Base-by-base conservation (phyloP, 306 rosid genomes). In the Trifolium dubium region DNA sequence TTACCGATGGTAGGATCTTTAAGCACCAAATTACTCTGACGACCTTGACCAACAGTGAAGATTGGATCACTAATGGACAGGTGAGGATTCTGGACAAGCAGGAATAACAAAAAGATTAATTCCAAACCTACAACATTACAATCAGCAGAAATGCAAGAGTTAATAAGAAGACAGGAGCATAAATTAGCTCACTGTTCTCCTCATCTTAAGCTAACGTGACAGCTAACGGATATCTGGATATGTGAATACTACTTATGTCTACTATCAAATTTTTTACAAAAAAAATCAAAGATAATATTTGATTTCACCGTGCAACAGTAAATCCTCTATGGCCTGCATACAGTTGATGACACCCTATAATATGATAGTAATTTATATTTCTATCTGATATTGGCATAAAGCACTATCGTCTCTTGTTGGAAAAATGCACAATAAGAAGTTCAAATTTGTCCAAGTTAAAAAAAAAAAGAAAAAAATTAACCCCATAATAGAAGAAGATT, bases 41-140 rank as follows among this genome's bases (percentile, higher is more conserved):
- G 88, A 58, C 93, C 83, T 88, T 91, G 96, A 72, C 98, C 98
- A 58, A 91, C 88, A 2, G 92, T 86, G 86, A 89, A 89, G 61
- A 63, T 80, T 68, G 88, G 56, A 74, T 84, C 82, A 68, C 77
- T 84, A 71, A 93, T 78, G 75, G 58, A 39, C 77, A 68, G 59
- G 81, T 93, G 98, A 63, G 87, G 97, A 58, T 85, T 89, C 98
- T 93, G 96, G 77, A 72, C 81, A 81, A 81, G 63, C 66, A 87
- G 44, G 56, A 69, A 61, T 34, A 79, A 84, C 55, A 82, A 80
- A 34, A 37, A 72, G 60, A 84, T 82, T 67, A 85, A 73, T 41
- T 81, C 64, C 54, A 76, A 72, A 76, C 39, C 46, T 53, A 56
- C 61, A 55, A 23, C 37, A 62, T 71, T 30, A 76, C 51, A 70